Conservation (phyloP, 1,284 basidiomycete genomes). For the Neolentinus lepideus region DNA sequence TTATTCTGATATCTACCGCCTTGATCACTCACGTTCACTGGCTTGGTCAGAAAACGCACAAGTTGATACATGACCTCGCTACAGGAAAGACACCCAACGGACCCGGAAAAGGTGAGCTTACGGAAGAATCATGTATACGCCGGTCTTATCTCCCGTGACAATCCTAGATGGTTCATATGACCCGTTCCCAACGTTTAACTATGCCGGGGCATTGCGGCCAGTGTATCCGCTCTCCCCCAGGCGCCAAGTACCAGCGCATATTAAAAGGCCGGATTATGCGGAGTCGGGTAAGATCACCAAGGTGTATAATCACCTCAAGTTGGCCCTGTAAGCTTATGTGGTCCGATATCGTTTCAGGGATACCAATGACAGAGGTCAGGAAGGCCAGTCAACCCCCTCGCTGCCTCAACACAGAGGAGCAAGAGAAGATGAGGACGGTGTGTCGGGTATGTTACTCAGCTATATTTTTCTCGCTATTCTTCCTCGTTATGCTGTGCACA, state of each 20-base stretch:
- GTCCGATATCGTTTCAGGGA: constrained; percentile 33
- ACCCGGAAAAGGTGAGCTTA: constrained; percentile 10
- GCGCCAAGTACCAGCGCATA: constrained; percentile 66
- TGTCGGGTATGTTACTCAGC: constrained; percentile 51
- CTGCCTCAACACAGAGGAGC: constrained; percentile 59
- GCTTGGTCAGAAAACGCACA: constrained; percentile 69
- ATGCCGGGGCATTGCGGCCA: constrained; percentile 68
- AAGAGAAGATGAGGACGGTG: constrained; percentile 73
- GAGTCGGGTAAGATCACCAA: constrained; percentile 47
- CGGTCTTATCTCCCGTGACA: background rate
- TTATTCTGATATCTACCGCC: constrained; percentile 1
- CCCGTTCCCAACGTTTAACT: constrained; percentile 62
- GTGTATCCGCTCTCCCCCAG: constrained; percentile 70
- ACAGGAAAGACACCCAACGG: constrained; percentile 18
- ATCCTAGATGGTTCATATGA: constrained; percentile 61
- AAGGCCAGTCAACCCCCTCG: constrained; percentile 54
- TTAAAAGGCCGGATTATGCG: constrained; percentile 77
- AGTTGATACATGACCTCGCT: constrained; percentile 62
- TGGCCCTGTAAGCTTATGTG: constrained; percentile 19
- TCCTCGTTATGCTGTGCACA: no score
- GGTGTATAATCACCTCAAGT: constrained; percentile 18
- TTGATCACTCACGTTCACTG: background rate
- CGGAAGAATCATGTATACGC: constrained; percentile 2
- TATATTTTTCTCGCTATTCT: background rate
- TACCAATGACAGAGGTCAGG: constrained; percentile 54